Conservation (phyloP, 2,329 filamentous ascomycete genomes). For the Botrytis galanthina region DNA sequence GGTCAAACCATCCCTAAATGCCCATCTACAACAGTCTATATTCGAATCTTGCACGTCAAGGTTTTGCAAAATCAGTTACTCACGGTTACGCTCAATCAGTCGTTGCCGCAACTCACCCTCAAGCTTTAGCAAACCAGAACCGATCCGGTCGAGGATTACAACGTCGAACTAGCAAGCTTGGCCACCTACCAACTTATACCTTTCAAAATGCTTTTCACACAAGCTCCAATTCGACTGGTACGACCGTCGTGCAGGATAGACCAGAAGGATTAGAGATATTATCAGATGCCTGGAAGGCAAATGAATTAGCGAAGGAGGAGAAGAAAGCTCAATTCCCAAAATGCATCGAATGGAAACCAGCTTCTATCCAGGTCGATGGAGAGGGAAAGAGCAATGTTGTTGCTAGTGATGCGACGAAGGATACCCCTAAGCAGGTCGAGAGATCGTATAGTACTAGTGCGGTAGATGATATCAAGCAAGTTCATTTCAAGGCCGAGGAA, state of each 20-base stretch:
- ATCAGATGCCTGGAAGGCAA: conserved; percentile 84
- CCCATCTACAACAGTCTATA: conserved; percentile 68
- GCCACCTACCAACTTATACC: conserved; percentile 53
- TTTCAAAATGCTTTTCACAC: conserved; percentile 76
- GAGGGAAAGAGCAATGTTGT: conserved; percentile 28
- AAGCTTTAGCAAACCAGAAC: conserved; percentile 72
- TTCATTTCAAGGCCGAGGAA: conserved; percentile 44
- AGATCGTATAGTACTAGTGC: conserved; percentile 35
- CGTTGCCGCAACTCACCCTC: conserved; percentile 86
- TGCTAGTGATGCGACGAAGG: conserved; percentile 18
- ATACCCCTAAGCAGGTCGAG: conserved; percentile 29
- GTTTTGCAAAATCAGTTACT: conserved; percentile 93
- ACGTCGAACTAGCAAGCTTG: conserved; percentile 48
- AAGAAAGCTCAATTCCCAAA: conserved; percentile 87
- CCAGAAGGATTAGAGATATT: conserved; percentile 78
- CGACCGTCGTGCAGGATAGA: conserved; percentile 51
- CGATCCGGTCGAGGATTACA: conserved; percentile 61
- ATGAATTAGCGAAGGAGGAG: conserved; percentile 77
- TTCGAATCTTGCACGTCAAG: conserved; percentile 89
- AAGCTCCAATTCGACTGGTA: conserved; percentile 41
- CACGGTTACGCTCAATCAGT: conserved; percentile 98
- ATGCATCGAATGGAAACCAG: conserved; percentile 84
- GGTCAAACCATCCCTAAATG: conserved; percentile 80
- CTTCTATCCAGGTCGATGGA: conserved; percentile 30
- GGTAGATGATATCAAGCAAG: conserved; percentile 36